Percentiles rank a stretch among this genome's conserved stretches.
Evolutionary conservation across 2,329 filamentous ascomycete genomes (phyloP).

Genomic region (Polytolypa hystricis): DNA sequence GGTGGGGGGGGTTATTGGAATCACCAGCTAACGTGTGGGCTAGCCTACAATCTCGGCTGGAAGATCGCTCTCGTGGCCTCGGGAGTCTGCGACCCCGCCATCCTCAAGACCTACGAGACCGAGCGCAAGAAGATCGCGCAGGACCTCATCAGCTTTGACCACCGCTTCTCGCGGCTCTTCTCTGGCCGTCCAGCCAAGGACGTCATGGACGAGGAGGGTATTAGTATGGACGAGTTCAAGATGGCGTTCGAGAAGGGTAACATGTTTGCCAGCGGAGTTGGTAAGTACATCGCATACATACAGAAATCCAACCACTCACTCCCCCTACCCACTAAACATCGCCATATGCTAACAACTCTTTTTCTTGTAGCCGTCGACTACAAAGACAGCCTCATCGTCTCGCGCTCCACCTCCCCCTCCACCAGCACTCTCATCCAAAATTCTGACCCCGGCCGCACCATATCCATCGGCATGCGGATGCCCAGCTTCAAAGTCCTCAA

Average conservation of each 20-base stretch:
- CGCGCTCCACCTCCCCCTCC: conserved; percentile 16
- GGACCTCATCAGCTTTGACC: conserved; percentile 1
- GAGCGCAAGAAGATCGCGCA: not conserved
- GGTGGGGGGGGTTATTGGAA: too few species aligned
- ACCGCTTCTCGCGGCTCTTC: not conserved
- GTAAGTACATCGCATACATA: conserved; percentile 17
- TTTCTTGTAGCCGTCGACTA: conserved; percentile 44
- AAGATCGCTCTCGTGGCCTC: conserved; percentile 63
- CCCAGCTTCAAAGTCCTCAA: conserved; percentile 25
- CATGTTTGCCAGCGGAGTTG: conserved; percentile 47
- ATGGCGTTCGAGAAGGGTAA: conserved; percentile 49
- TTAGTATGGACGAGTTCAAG: conserved; percentile 54
- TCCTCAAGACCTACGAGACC: conserved; percentile 1
- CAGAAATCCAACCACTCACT: too few species aligned
- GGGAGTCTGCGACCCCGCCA: conserved; percentile 31
- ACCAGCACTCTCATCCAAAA: conserved; percentile 15
- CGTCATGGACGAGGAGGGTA: conserved; percentile 48
- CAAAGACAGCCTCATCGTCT: conserved; percentile 43
- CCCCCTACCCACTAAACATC: not conserved
- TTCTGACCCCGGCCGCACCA: conserved; percentile 11
- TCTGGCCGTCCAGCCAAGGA: conserved; percentile 45
- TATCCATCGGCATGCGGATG: conserved; percentile 26
- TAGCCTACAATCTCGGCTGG: conserved; percentile 79
- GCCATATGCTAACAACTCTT: not conserved
- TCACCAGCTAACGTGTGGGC: not conserved